These are phyloP conservation scores for Triadica sebifera DNA, from an alignment of 345 rosid species.

Conservation along the genomic window DNA sequence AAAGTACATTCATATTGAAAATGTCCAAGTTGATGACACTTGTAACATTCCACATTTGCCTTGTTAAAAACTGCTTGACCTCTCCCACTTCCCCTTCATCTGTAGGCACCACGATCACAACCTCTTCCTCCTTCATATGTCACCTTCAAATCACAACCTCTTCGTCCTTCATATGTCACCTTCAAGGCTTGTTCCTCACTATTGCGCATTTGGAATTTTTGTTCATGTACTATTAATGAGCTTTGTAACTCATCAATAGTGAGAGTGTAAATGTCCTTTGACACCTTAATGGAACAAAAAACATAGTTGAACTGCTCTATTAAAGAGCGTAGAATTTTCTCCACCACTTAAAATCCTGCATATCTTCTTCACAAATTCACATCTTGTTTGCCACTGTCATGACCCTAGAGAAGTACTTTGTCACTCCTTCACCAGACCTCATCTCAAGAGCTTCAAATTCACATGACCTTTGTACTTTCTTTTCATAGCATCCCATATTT, in stretches of 20 bases:
- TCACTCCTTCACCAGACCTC: no score
- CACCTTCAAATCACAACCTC: no score
- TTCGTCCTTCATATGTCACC: not conserved
- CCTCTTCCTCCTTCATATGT: not conserved
- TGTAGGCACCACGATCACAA: no score
- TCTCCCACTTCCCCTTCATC: no score
- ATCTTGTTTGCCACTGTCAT: constrained; percentile 6
- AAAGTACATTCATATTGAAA: not conserved
- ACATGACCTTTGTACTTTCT: not conserved
- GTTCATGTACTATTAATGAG: not conserved
- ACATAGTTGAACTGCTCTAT: not conserved
- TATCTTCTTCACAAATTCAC: not conserved
- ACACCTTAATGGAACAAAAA: no score
- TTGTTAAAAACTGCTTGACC: no score
- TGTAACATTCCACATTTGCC: no score
- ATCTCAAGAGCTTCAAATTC: no score
- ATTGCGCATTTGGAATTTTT: no score
- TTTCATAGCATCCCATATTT: not conserved
- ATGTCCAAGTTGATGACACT: no score
- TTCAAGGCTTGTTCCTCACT: not conserved
- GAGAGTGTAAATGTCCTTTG: not conserved
- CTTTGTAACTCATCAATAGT: not conserved
- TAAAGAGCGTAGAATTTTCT: no score
- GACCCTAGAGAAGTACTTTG: constrained; percentile 1
- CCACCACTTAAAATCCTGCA: constrained; percentile 3